A percentile compares a stretch with the other conserved stretches of the same genome.
These are phyloP conservation scores for Leccinum subrobustum DNA, from an alignment of 1,284 basidiomycete species.

Conservation along the genomic window DNA sequence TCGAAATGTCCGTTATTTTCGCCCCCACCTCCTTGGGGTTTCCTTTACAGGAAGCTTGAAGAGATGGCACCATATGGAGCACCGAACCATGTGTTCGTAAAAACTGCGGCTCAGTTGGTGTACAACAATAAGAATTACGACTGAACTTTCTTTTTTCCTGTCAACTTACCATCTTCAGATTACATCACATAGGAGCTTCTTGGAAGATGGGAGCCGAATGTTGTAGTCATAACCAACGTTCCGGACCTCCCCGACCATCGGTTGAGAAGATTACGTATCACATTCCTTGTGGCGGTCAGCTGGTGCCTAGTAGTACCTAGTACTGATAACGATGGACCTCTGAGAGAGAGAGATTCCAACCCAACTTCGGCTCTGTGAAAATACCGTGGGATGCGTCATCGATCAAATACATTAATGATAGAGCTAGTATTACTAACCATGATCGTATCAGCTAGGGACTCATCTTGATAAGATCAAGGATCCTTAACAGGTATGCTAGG, in stretches of 20 bases:
- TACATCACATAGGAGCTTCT: slow-evolving; percentile 6
- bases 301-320: background rate
- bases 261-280: slow-evolving; percentile 4
- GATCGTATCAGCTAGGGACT: background rate
- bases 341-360: background rate
- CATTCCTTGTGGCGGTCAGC: slow-evolving; percentile 12
- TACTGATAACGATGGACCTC: background rate
- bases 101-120: background rate
- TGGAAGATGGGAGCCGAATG: slow-evolving; percentile 6
- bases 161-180: slow-evolving; percentile 1
- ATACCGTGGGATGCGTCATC: background rate
- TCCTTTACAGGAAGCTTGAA: slow-evolving; percentile 15
- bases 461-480: background rate
- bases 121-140: slow-evolving; percentile 8
- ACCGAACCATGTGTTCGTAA: slow-evolving; percentile 4
- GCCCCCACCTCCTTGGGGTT: slow-evolving; percentile 11
- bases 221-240: background rate
- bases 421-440: background rate
- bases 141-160: background rate
- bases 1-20: slow-evolving; percentile 26
- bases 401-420: background rate
- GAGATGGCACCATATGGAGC: slow-evolving; percentile 1
- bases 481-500: background rate
- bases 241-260: background rate
- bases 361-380: background rate